Evolutionary conservation across 169 alveolate species (phyloP).

Genomic region (Plasmodium vinckei): DNA sequence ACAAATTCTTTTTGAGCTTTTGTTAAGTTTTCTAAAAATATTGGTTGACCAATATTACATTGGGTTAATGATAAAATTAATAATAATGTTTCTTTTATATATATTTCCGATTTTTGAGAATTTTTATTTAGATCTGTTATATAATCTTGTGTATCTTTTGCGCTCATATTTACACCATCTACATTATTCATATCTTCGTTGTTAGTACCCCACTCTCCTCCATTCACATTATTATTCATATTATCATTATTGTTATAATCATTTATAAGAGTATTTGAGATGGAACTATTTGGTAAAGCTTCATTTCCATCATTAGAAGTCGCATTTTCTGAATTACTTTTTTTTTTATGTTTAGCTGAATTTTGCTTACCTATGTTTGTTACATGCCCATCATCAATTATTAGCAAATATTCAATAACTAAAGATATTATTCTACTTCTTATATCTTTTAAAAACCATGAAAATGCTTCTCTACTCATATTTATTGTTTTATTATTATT

Average conservation of each 20-base stretch:
- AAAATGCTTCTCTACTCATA: conserved; percentile 87
- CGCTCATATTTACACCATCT: background rate
- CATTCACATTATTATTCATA: background rate
- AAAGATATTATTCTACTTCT: conserved; percentile 84
- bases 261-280: too few species aligned
- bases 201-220: background rate
- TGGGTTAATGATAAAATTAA: conserved; percentile 84
- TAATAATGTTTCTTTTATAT: conserved; percentile 81
- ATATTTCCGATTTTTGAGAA: conserved; percentile 50
- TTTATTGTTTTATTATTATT: conserved; percentile 60
- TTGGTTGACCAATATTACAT: conserved; percentile 84
- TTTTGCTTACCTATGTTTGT: conserved; percentile 64
- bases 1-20: conserved; percentile 85
- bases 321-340: background rate
- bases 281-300: background rate
- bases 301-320: background rate
- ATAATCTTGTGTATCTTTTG: conserved; percentile 5
- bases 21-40: conserved; percentile 78
- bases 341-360: conserved; percentile 21
- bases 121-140: conserved; percentile 42
- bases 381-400: conserved; percentile 82
- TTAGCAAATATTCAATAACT: conserved; percentile 80
- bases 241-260: background rate
- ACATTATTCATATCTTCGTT: background rate
- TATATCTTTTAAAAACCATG: conserved; percentile 88